Evolutionary conservation across 441 rosid genomes (phyloP).

Genomic region (Populus hybrid): DNA sequence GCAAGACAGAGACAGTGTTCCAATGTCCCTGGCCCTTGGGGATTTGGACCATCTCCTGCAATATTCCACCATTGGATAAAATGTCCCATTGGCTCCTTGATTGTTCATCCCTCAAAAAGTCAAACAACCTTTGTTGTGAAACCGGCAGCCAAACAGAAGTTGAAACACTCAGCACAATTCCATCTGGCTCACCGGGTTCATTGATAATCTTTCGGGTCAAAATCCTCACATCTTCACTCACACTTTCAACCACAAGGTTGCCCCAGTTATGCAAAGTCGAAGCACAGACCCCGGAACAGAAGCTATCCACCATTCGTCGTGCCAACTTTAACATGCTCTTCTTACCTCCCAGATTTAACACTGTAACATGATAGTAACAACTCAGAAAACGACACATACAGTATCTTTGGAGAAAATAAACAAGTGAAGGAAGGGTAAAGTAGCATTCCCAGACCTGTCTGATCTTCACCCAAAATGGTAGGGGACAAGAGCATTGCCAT

Average conservation of each 20-base stretch:
- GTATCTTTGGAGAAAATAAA: background rate
- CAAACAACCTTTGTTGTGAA: slow-evolving; percentile 55
- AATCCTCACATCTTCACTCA: slow-evolving; percentile 60
- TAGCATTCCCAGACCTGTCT: slow-evolving; percentile 29
- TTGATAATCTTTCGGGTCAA: slow-evolving; percentile 62
- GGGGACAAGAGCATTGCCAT: slow-evolving; percentile 58
- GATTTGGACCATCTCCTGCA: slow-evolving; percentile 77
- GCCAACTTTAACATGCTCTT: slow-evolving; percentile 78
- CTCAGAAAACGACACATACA: slow-evolving; percentile 1
- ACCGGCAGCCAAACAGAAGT: slow-evolving; percentile 80
- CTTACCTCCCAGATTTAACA: slow-evolving; percentile 52
- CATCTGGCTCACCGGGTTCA: slow-evolving; percentile 76
- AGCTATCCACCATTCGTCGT: slow-evolving; percentile 68
- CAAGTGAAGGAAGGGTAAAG: background rate
- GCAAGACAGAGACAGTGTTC: slow-evolving; percentile 73
- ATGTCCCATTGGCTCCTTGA: slow-evolving; percentile 83
- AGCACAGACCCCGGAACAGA: slow-evolving; percentile 71
- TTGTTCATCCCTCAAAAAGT: slow-evolving; percentile 69
- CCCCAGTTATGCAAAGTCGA: slow-evolving; percentile 59
- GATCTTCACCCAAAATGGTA: slow-evolving; percentile 36
- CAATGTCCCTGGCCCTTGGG: slow-evolving; percentile 68
- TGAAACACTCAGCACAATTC: slow-evolving; percentile 68
- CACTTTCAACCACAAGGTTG: slow-evolving; percentile 51
- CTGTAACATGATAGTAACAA: slow-evolving; percentile 22
- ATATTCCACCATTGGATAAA: slow-evolving; percentile 60